Conservation (phyloP, 1,284 basidiomycete species). For the Malassezia japonica region DNA sequence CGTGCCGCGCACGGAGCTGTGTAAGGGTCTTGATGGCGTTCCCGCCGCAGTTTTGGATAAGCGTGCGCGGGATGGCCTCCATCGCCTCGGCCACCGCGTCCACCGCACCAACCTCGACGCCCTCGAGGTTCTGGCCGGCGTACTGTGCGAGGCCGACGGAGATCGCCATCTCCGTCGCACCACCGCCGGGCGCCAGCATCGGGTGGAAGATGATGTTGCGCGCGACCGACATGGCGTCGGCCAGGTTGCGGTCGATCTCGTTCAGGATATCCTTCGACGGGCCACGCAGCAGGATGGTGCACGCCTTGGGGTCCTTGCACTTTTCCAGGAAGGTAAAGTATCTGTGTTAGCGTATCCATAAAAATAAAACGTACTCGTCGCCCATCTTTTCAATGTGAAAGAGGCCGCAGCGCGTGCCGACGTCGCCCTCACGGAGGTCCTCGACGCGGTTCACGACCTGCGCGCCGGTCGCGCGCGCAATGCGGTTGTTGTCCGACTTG, state of each 20-base stretch:
- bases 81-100: constrained; percentile 87
- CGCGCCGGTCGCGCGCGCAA: constrained; percentile 86
- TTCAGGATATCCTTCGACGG: constrained; percentile 97
- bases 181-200: constrained; percentile 78
- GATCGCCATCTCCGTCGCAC: constrained; percentile 96
- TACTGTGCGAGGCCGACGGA: constrained; percentile 77
- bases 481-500: constrained; percentile 97
- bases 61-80: constrained; percentile 90
- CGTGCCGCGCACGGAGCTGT: constrained; percentile 79
- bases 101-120: constrained; percentile 78
- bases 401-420: constrained; percentile 84
- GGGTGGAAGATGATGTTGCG: constrained; percentile 96
- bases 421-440: constrained; percentile 79
- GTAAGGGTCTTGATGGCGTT: constrained; percentile 88
- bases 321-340: constrained; percentile 95
- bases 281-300: constrained; percentile 94
- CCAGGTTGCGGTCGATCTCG: constrained; percentile 93
- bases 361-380: constrained; percentile 71
- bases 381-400: constrained; percentile 96
- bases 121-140: constrained; percentile 60
- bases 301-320: constrained; percentile 87
- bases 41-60: constrained; percentile 90
- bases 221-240: constrained; percentile 94
- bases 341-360: neutral
- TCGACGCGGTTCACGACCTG: constrained; percentile 96